These are phyloP conservation scores for Rhodotorula sp. DNA, from an alignment of 1,284 basidiomycete genomes.

Conservation along the genomic window DNA sequence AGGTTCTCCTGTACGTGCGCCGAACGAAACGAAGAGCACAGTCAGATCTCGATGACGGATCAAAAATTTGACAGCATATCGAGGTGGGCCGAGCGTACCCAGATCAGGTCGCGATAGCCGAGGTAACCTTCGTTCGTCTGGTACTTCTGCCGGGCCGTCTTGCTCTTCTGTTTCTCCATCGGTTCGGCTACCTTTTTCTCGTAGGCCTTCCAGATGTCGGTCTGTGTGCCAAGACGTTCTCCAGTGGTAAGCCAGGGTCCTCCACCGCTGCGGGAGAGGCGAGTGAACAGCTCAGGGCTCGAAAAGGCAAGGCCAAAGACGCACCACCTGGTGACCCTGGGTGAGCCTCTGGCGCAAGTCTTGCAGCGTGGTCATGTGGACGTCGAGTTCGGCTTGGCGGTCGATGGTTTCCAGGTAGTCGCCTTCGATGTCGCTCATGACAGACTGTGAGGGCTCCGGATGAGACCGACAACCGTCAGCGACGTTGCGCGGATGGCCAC, in stretches of 20 bases:
- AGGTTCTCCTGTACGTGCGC: constrained; percentile 18
- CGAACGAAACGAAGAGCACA: too few relatives aligned
- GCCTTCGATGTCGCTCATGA: constrained; percentile 17
- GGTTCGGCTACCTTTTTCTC: not conserved
- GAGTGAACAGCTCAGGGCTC: not conserved
- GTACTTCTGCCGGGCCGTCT: constrained; percentile 25
- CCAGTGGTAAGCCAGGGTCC: not conserved
- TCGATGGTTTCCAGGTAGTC: constrained; percentile 23
- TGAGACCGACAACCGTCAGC: not conserved
- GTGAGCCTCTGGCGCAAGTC: constrained; percentile 18
- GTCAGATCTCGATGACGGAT: too few relatives aligned
- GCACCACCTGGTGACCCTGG: constrained; percentile 31
- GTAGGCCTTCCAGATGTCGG: constrained; percentile 25
- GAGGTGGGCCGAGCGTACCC: constrained; percentile 12
- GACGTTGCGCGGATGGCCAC: not conserved
- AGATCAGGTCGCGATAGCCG: constrained; percentile 13
- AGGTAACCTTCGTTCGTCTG: constrained; percentile 16
- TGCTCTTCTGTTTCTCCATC: constrained; percentile 8
- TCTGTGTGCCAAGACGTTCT: not conserved
- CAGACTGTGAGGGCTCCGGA: not conserved
- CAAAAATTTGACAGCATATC: not conserved
- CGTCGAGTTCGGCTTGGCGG: constrained; percentile 10
- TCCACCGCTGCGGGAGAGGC: not conserved
- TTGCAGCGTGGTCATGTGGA: constrained; percentile 8
- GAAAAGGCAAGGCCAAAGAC: not conserved